phyloP scores from a whole-genome alignment of 352 stramenopile genomes.

The Elongisporangium undulatum region DNA sequence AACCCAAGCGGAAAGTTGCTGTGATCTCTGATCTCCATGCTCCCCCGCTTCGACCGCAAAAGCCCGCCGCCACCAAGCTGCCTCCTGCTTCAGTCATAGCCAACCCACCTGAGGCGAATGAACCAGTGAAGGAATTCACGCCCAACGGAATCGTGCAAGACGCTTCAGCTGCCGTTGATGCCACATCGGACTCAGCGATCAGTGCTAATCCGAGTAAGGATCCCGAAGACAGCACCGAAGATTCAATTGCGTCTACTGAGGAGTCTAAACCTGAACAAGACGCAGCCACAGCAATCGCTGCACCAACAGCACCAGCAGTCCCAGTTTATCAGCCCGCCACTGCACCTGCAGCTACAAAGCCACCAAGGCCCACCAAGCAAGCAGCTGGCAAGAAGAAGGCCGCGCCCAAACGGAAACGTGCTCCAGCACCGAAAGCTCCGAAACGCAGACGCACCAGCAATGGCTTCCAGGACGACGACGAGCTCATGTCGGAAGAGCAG shows the following conservation, averaged over 20 bases:
- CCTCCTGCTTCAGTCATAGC: neutral
- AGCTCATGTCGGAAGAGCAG: constrained; percentile 26
- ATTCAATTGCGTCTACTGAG: neutral
- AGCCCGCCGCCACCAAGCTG: neutral
- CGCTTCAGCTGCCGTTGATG: neutral
- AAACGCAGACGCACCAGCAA: constrained; percentile 1
- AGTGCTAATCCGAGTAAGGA: neutral
- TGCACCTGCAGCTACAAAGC: neutral
- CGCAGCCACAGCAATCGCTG: neutral
- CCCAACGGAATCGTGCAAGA: neutral
- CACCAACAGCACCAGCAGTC: no score
- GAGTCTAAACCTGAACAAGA: neutral
- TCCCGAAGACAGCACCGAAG: neutral
- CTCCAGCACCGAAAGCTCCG: neutral
- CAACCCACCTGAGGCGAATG: neutral
- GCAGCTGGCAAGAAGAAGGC: neutral
- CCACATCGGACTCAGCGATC: neutral
- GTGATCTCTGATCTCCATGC: neutral
- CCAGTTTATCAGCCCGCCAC: neutral
- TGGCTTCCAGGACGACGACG: constrained; percentile 5
- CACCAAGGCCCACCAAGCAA: neutral
- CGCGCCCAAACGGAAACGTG: neutral
- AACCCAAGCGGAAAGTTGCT: constrained; percentile 6
- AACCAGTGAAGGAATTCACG: neutral
- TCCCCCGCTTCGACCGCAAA: neutral